Evolutionary conservation across 108 stramenopile species (phyloP), one percentile per base, ranked within the genome.

Genomic region (Mediolabrus comicus): DNA sequence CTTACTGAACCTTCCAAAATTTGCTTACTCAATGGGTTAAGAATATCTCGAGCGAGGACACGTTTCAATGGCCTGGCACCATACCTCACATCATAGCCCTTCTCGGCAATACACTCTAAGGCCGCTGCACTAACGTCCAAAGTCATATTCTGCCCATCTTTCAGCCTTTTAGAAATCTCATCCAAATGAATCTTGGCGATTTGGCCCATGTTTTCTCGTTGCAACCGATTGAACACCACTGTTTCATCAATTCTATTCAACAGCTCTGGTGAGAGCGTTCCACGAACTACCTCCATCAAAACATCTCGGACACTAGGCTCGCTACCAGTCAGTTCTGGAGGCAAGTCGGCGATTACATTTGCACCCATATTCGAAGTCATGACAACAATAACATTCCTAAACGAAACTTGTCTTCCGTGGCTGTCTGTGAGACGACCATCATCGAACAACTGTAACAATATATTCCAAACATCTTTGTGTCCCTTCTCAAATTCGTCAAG

Each of bases 401-500:
- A 99, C 71, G 97, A 91, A 10, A 99, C 99, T 36, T 75, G 76
- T 63, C 82, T 94, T 38, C 99, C 99, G 78, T 98, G 95, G 52
- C 87, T 84, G 69, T 99, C 99, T 5, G 99, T 99, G 30, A 99
- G 72, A 33, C 96, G 92, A 10, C 99, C 99, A 71, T 99, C 99
- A 68, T 99, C 99, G 4, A 99, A 83, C 9, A 99, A 57, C 69
- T 99, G 98, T 26, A 98, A 68, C 86, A 98, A 91, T 12, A 99
- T 68, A 80, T 98, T 98, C 82, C 97, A 97, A 11, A 99, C 97
- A 74, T 97, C 97, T 5, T 88, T 85, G 61, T 99, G 99, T 0
- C 98, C 99, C 85, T 99, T 99, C 71, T 99, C 99, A 87, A 99
- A 95, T 70, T 99, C 98, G 60, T 99, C 98, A 56, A 99, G 95